Base-by-base conservation (phyloP, 768 basidiomycete genomes). In the Mycena kentingensis region DNA sequence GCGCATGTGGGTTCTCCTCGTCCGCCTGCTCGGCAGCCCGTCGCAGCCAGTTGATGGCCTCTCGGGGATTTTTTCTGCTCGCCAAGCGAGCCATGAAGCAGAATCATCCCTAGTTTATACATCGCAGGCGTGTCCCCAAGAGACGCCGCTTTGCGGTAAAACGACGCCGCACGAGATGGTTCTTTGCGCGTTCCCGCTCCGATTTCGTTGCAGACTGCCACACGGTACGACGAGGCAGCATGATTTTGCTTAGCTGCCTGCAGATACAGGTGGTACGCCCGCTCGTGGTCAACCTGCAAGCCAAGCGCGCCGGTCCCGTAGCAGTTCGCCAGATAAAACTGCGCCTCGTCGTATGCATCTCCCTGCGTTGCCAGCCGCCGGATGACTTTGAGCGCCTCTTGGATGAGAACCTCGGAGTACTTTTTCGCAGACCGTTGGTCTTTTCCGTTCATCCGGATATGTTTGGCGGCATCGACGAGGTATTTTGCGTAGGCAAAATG, bases 91-190 rank as follows among this genome's bases (percentile, higher is more conserved):
- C 95, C 96, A 29, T 90, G 82, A 19, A 98, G 77, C 26, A 97
- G 79, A 57, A 98, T 90, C 88, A 97, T 95, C n/a, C 94, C 94
- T n/a, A 99, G 84, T 70, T 98, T 98, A 76, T 97, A 98, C 97
- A 98, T 99, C 3, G 94, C 97, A 24, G 96, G 86, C 0, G 96
- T 98, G 68, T 98, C 97, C 18, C 95, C 95, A 29, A 98, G 75
- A 1, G 93, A 93, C 8, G 94, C 94, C 4, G 97, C 92, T 69
- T 98, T 98, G 54, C 95, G 86, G 73, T 98, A 98, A 67, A 99
- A 98, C 4, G 93, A 87, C 24, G 93, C 87, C 7, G 97, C 97
- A 38, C 97, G 83, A 19, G 85, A 78, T 0, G 86, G 86, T 64
- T 98, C 96, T 61, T 86, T 81, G 61, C 88, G 82, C 1, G 97